Conservation (phyloP, 768 basidiomycete genomes). For the Pulveroboletus frians region DNA sequence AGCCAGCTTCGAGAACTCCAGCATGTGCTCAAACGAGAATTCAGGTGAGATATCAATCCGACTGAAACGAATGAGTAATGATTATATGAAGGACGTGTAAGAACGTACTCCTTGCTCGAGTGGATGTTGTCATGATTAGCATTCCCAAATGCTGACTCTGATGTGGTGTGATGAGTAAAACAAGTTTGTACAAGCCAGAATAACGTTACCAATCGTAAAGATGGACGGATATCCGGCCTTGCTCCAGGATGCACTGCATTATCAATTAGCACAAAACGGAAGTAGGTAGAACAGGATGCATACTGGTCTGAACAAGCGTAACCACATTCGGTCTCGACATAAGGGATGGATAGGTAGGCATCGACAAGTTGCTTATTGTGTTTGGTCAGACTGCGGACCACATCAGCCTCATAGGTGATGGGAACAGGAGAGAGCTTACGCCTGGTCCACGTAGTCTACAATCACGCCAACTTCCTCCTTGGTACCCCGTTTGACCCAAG, state of each 20-base stretch:
- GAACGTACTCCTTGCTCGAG: slow-evolving; percentile 67
- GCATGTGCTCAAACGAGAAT: slow-evolving; percentile 88
- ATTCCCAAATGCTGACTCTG: slow-evolving; percentile 67
- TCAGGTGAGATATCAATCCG: slow-evolving; percentile 82
- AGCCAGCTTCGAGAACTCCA: slow-evolving; percentile 82
- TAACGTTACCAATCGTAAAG: slow-evolving; percentile 61
- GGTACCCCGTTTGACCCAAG: slow-evolving; percentile 85
- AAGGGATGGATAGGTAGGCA: slow-evolving; percentile 79
- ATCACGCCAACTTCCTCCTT: slow-evolving; percentile 79
- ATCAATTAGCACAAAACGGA: slow-evolving; percentile 21
- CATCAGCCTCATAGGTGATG: background rate
- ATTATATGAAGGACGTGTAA: slow-evolving; percentile 35
- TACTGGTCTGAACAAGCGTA: slow-evolving; percentile 96
- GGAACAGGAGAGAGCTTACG: slow-evolving; percentile 37
- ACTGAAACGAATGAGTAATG: slow-evolving; percentile 36
- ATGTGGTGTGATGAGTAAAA: background rate
- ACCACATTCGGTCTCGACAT: slow-evolving; percentile 78
- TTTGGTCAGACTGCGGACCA: slow-evolving; percentile 56
- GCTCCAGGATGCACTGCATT: slow-evolving; percentile 65
- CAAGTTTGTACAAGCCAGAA: background rate
- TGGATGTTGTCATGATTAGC: slow-evolving; percentile 78
- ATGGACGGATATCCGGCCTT: slow-evolving; percentile 82
- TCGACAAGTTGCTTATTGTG: slow-evolving; percentile 75
- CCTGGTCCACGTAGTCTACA: slow-evolving; percentile 71
- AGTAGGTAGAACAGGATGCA: slow-evolving; percentile 24